Evolutionary conservation across 257 asterid species (phyloP).

Genomic region (Phtheirospermum japonicum): DNA sequence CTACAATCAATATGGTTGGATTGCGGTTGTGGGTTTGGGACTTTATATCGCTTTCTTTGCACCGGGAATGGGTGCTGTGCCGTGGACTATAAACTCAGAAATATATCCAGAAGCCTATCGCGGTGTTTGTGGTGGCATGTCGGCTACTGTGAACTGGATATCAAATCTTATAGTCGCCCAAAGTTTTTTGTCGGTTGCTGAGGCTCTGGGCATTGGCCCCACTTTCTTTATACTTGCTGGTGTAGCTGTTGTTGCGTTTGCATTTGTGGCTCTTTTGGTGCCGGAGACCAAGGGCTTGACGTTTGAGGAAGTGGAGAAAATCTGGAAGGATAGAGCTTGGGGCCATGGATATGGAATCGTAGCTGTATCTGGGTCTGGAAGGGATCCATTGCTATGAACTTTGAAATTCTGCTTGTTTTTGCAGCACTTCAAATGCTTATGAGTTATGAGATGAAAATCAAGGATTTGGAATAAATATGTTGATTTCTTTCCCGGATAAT

Average conservation of each 20-base stretch:
- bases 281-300: conserved; percentile 94
- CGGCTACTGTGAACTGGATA: conserved; percentile 92
- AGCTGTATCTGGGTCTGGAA: not conserved
- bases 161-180: conserved; percentile 84
- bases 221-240: conserved; percentile 77
- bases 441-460: too few species aligned
- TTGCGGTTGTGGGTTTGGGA: conserved; percentile 71
- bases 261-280: conserved; percentile 56
- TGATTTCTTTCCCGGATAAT: too few species aligned
- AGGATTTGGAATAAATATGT: too few species aligned
- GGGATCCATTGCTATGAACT: not conserved
- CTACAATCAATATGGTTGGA: conserved; percentile 54
- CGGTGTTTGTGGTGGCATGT: conserved; percentile 92
- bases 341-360: conserved; percentile 19
- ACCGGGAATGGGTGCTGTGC: conserved; percentile 97
- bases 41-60: conserved; percentile 76
- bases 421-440: too few species aligned
- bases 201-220: conserved; percentile 58
- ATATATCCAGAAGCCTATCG: conserved; percentile 81
- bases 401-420: too few species aligned
- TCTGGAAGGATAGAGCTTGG: conserved; percentile 79
- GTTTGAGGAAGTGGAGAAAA: conserved; percentile 74
- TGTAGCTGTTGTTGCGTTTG: conserved; percentile 60
- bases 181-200: conserved; percentile 66
- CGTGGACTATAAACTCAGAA: conserved; percentile 93